These are phyloP conservation scores for Hygrocybe coccinea DNA, from an alignment of 768 basidiomycete species.

Conservation along the genomic window DNA sequence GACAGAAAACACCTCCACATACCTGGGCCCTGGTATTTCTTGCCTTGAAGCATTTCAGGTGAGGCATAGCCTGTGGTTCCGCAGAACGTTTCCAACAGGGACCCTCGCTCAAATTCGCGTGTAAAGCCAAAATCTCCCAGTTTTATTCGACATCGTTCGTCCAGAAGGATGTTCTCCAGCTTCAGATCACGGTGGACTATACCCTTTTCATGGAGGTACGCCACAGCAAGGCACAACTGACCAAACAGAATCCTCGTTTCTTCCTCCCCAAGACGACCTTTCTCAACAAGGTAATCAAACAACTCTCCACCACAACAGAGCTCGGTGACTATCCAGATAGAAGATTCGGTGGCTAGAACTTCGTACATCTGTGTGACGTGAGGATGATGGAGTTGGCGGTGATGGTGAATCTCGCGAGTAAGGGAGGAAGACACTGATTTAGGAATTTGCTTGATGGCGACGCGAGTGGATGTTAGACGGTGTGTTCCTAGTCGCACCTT, in stretches of 20 bases:
- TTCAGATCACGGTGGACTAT: constrained; percentile 97
- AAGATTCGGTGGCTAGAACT: constrained; percentile 92
- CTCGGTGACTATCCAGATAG: constrained; percentile 97
- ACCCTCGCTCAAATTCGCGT: constrained; percentile 76
- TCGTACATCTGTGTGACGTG: constrained; percentile 95
- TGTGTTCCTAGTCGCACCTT: constrained; percentile 94
- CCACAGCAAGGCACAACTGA: constrained; percentile 91
- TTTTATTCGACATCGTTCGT: constrained; percentile 87
- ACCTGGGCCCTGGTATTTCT: constrained; percentile 90
- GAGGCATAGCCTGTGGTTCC: constrained; percentile 93
- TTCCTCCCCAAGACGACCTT: constrained; percentile 77
- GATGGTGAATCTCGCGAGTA: constrained; percentile 97
- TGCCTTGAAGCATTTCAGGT: constrained; percentile 85
- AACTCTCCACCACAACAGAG: constrained; percentile 96
- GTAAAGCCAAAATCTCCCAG: constrained; percentile 95
- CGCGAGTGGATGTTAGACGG: constrained; percentile 83
- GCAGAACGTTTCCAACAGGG: constrained; percentile 87
- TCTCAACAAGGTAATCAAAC: constrained; percentile 96
- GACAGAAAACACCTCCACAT: constrained; percentile 21
- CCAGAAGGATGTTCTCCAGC: constrained; percentile 88
- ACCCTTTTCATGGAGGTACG: constrained; percentile 85
- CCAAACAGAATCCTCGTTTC: constrained; percentile 89
- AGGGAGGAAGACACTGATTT: constrained; percentile 87
- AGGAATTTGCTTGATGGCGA: constrained; percentile 97
- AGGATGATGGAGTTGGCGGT: constrained; percentile 93